A percentile compares a stretch with the other conserved stretches of the same genome.
These are phyloP conservation scores for Boletus hoseneyae DNA, from an alignment of 1,284 basidiomycete genomes.

Conservation along the genomic window DNA sequence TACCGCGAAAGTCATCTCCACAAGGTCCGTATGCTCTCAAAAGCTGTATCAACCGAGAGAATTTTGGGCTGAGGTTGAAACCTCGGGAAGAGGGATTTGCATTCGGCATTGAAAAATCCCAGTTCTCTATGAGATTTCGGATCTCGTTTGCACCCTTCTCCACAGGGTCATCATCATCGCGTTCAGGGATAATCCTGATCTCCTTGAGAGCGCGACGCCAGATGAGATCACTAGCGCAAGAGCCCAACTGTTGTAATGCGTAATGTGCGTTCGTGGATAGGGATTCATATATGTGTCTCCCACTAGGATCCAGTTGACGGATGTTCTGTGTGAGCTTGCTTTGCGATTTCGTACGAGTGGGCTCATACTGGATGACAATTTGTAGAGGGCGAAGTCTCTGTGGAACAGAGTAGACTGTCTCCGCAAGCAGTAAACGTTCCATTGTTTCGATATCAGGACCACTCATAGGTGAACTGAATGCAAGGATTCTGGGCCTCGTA, in stretches of 20 bases:
- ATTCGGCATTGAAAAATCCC: conserved; percentile 59
- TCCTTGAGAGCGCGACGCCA: conserved; percentile 55
- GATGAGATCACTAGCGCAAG: conserved; percentile 60
- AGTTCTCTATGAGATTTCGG: conserved; percentile 47
- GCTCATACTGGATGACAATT: conserved; percentile 36
- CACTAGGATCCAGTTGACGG: conserved; percentile 37
- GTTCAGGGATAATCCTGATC: conserved; percentile 22
- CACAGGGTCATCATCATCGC: conserved; percentile 33
- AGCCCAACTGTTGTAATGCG: conserved; percentile 51
- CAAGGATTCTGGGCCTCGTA: conserved; percentile 44
- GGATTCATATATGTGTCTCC: conserved; percentile 33
- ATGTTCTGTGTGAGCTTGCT: conserved; percentile 37
- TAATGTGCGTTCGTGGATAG: conserved; percentile 46
- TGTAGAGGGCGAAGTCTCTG: conserved; percentile 36
- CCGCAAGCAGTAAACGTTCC: conserved; percentile 39
- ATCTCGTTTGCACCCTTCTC: conserved; percentile 31
- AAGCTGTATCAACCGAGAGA: conserved; percentile 53
- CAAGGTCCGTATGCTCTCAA: conserved; percentile 50
- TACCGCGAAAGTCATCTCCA: conserved; percentile 55
- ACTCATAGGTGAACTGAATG: conserved; percentile 34
- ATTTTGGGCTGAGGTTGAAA: conserved; percentile 65
- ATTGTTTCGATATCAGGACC: conserved; percentile 36
- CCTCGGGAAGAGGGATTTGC: conserved; percentile 47
- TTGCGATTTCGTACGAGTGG: conserved; percentile 25
- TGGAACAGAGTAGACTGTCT: conserved; percentile 32